Percentiles rank a stretch among this genome's conserved stretches.
phyloP scores from a whole-genome alignment of 1,284 basidiomycete species.

The Schizopora paradoxa region DNA sequence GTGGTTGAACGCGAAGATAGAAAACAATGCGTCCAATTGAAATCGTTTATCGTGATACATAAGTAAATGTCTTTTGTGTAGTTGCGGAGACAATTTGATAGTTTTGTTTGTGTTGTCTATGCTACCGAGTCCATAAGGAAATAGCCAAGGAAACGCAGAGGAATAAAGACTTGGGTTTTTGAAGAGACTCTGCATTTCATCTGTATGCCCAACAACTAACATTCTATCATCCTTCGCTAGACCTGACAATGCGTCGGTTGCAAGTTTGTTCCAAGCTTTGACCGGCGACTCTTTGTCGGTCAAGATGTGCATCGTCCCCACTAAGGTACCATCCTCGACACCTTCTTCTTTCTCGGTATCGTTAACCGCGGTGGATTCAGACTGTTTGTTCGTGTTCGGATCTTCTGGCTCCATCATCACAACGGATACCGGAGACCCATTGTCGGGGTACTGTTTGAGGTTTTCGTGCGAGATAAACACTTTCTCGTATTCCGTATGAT shows the following conservation, averaged over 20 bases:
- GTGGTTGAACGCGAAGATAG: conserved; percentile 15
- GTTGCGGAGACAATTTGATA: conserved; percentile 1
- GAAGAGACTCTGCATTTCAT: neutral
- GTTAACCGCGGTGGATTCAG: neutral
- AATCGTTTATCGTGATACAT: conserved; percentile 19
- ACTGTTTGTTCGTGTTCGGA: neutral
- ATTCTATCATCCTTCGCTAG: neutral
- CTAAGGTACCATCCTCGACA: neutral
- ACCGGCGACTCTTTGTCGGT: neutral
- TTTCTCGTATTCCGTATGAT: conserved; percentile 34
- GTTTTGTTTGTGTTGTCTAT: neutral
- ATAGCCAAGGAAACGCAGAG: neutral
- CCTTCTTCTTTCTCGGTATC: neutral
- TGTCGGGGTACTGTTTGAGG: conserved; percentile 28
- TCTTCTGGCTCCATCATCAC: conserved; percentile 27
- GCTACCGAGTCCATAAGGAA: conserved; percentile 8
- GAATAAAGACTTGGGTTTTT: neutral
- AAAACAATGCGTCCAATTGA: conserved; percentile 13
- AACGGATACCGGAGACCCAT: conserved; percentile 26
- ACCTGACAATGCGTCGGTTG: neutral
- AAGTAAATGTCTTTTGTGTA: conserved; percentile 10
- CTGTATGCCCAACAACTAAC: neutral
- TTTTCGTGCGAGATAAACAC: conserved; percentile 32
- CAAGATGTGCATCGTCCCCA: neutral
- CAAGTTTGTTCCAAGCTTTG: neutral